Conservation (phyloP, 495 filamentous ascomycete species). For the Podospora comata region DNA sequence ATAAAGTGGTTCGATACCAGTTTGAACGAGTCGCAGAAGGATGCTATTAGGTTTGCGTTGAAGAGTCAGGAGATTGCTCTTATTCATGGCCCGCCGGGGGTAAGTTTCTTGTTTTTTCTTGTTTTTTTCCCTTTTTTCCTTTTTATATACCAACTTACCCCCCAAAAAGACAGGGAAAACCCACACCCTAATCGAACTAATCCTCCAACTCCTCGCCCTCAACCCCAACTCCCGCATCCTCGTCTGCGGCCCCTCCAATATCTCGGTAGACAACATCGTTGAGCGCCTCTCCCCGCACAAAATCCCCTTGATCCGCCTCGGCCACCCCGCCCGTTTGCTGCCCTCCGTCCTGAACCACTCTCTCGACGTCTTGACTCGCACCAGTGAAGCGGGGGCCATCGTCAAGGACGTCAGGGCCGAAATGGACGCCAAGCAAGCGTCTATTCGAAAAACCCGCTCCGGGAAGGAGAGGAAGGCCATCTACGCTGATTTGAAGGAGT, state of each 20-base stretch:
- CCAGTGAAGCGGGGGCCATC: constrained; percentile 82
- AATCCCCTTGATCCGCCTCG: constrained; percentile 83
- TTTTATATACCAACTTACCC: constrained; percentile 19
- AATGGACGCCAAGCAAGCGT: constrained; percentile 88
- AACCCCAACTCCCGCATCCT: constrained; percentile 65
- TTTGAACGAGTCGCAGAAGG: constrained; percentile 86
- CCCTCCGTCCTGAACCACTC: constrained; percentile 86
- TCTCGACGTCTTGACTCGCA: constrained; percentile 87
- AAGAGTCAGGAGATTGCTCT: constrained; percentile 79
- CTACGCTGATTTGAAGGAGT: constrained; percentile 77
- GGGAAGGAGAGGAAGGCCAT: constrained; percentile 77
- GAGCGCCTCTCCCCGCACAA: constrained; percentile 81
- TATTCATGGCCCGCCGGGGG: constrained; percentile 91
- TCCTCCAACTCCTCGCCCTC: constrained; percentile 70
- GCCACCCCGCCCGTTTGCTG: constrained; percentile 87
- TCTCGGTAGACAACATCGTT: constrained; percentile 98
- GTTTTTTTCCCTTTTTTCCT: background rate
- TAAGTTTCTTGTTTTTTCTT: constrained; percentile 29
- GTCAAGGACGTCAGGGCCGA: constrained; percentile 89
- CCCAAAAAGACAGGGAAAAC: constrained; percentile 75
- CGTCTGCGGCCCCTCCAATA: constrained; percentile 93
- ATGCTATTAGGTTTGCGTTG: constrained; percentile 85
- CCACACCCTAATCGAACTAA: constrained; percentile 92
- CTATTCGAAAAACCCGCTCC: constrained; percentile 78
- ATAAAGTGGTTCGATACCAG: constrained; percentile 73